Evolutionary conservation across 768 basidiomycete species (phyloP).

Genomic region (Macrolepiota dolichaula): DNA sequence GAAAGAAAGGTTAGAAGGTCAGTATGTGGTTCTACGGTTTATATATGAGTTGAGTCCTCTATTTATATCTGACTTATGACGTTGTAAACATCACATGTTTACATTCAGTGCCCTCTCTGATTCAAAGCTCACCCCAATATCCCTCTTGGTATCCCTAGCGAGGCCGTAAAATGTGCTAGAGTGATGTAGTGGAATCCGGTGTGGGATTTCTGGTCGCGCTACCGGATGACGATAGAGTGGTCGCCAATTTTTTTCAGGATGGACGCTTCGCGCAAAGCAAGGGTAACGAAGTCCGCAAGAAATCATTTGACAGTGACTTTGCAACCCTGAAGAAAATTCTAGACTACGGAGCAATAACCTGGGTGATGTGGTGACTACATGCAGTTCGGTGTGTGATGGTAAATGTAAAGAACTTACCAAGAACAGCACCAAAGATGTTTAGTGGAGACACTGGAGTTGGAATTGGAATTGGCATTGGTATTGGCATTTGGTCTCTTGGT

Average conservation of each 20-base stretch:
- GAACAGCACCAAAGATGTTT: constrained; percentile 67
- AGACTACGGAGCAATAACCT: constrained; percentile 96
- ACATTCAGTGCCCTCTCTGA: constrained; percentile 86
- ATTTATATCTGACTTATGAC: too few relatives aligned
- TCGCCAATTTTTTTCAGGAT: constrained; percentile 96
- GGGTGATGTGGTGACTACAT: background rate
- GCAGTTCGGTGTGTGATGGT: background rate
- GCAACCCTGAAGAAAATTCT: constrained; percentile 92
- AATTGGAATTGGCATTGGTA: constrained; percentile 14
- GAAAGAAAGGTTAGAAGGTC: too few relatives aligned
- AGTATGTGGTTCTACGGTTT: too few relatives aligned
- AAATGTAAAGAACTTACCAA: constrained; percentile 48
- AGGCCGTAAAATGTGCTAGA: constrained; percentile 89
- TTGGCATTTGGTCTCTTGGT: constrained; percentile 43
- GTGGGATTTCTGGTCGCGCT: constrained; percentile 95
- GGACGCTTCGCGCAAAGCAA: constrained; percentile 90
- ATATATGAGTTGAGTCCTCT: too few relatives aligned
- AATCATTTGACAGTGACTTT: constrained; percentile 97
- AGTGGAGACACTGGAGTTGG: constrained; percentile 43
- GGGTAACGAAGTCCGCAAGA: constrained; percentile 91
- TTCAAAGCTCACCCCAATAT: constrained; percentile 75
- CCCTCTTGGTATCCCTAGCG: constrained; percentile 63
- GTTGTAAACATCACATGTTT: too few relatives aligned
- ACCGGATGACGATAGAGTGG: constrained; percentile 97
- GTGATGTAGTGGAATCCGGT: constrained; percentile 97